These are phyloP conservation scores for Gaertneriomyces sp. DNA, from an alignment of 192 early-diverging fungal species.

Conservation along the genomic window DNA sequence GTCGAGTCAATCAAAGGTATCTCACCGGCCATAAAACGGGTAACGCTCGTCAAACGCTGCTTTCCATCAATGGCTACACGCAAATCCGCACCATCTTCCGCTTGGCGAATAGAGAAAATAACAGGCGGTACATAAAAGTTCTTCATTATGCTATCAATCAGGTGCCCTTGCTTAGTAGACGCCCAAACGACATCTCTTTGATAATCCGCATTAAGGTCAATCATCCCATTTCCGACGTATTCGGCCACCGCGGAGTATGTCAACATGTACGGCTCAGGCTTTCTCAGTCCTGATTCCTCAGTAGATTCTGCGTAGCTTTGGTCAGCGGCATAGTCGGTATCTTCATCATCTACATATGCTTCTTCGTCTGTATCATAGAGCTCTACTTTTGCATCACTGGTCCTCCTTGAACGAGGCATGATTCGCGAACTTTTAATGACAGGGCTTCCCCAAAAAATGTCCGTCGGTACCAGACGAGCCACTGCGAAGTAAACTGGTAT, in stretches of 20 bases:
- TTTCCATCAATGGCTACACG: slow-evolving; percentile 29
- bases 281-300: not conserved
- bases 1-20: slow-evolving; percentile 24
- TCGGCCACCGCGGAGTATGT: slow-evolving; percentile 4
- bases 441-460: too few relatives aligned
- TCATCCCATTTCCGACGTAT: not conserved
- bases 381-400: too few relatives aligned
- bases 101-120: slow-evolving; percentile 21
- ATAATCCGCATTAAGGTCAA: slow-evolving; percentile 17
- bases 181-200: slow-evolving; percentile 27
- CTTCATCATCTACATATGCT: too few relatives aligned
- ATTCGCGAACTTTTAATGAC: too few relatives aligned
- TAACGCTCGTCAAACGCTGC: slow-evolving; percentile 16
- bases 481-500: too few relatives aligned
- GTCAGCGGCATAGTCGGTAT: too few relatives aligned
- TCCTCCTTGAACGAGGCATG: too few relatives aligned
- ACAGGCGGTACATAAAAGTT: slow-evolving; percentile 27
- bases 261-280: not conserved
- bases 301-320: too few relatives aligned
- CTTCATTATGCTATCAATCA: slow-evolving; percentile 30
- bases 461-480: too few relatives aligned
- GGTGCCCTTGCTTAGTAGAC: slow-evolving; percentile 22
- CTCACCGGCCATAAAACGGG: slow-evolving; percentile 18
- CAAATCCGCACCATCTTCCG: not conserved
- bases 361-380: too few relatives aligned